A percentile compares a stretch with the other conserved stretches of the same genome.
These are phyloP conservation scores for Elongisporangium senticosum DNA, from an alignment of 352 stramenopile genomes.

Conservation along the genomic window DNA sequence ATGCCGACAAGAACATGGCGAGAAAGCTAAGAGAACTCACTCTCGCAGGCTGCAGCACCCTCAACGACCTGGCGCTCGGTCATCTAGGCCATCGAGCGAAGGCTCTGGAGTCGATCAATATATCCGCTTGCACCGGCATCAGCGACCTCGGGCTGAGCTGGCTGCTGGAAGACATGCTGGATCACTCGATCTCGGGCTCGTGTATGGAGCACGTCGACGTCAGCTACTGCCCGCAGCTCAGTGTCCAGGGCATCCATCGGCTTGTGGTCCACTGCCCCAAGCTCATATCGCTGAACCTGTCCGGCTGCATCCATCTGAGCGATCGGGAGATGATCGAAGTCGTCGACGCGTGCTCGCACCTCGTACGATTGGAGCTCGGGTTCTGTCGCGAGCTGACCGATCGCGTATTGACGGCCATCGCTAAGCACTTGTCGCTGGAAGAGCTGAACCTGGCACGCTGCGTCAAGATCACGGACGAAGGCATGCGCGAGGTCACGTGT, in stretches of 20 bases:
- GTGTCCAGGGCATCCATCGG: conserved; percentile 32
- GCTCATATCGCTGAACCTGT: conserved; percentile 78
- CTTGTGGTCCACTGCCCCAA: conserved; percentile 51
- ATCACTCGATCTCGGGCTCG: conserved; percentile 35
- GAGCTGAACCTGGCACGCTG: conserved; percentile 61
- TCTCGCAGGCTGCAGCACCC: conserved; percentile 55
- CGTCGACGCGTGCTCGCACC: conserved; percentile 49
- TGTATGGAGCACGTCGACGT: conserved; percentile 63
- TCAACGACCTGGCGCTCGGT: conserved; percentile 71
- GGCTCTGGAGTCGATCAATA: conserved; percentile 33
- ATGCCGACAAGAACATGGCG: conserved; percentile 77
- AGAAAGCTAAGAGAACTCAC: conserved; percentile 54
- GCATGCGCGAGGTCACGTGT: conserved; percentile 68
- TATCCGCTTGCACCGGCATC: conserved; percentile 56
- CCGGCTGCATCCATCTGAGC: conserved; percentile 68
- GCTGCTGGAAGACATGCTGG: conserved; percentile 65
- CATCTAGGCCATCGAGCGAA: conserved; percentile 63
- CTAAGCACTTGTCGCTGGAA: conserved; percentile 78
- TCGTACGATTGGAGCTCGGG: conserved; percentile 64
- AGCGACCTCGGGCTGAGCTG: conserved; percentile 57
- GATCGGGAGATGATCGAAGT: conserved; percentile 72
- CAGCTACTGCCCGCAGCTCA: conserved; percentile 75
- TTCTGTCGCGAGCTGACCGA: conserved; percentile 87
- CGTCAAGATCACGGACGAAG: conserved; percentile 79
- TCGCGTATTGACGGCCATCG: conserved; percentile 51